Evolutionary conservation across 495 filamentous ascomycete genomes (phyloP).

Genomic region (Hyaloscypha variabilis): DNA sequence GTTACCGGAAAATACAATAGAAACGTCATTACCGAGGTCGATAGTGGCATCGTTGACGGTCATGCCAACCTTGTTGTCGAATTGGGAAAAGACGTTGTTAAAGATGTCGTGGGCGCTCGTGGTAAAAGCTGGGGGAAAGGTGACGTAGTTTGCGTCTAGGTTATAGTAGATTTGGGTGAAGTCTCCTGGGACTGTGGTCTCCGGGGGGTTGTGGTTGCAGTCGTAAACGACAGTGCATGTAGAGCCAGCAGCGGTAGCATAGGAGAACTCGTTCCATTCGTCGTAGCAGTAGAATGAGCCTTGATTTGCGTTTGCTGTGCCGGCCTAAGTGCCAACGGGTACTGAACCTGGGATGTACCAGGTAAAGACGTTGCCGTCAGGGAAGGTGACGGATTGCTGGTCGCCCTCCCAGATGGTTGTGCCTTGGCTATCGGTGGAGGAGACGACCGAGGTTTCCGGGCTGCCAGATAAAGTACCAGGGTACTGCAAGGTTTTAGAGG

Average conservation of each 20-base stretch:
- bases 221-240: not conserved
- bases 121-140: not conserved
- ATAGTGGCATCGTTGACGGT: not conserved
- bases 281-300: not conserved
- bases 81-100: not conserved
- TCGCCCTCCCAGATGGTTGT: not conserved
- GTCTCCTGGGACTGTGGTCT: not conserved
- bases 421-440: not conserved
- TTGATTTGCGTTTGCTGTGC: not conserved
- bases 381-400: slow-evolving; percentile 6
- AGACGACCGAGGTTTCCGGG: not conserved
- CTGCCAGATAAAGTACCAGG: not conserved
- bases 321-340: not conserved
- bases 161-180: not conserved
- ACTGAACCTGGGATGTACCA: not conserved
- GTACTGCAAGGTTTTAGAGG: no score
- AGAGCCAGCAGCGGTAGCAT: not conserved
- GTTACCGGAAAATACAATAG: not conserved
- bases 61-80: not conserved
- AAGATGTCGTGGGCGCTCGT: not conserved
- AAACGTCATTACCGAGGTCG: slow-evolving; percentile 2
- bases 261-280: not conserved
- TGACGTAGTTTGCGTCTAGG: not conserved
- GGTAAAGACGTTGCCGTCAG: not conserved
- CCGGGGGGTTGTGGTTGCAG: not conserved